Percentiles rank a stretch among this genome's conserved stretches.
Evolutionary conservation across 768 basidiomycete species (phyloP).

Genomic region (Naganishia friedmannii): DNA sequence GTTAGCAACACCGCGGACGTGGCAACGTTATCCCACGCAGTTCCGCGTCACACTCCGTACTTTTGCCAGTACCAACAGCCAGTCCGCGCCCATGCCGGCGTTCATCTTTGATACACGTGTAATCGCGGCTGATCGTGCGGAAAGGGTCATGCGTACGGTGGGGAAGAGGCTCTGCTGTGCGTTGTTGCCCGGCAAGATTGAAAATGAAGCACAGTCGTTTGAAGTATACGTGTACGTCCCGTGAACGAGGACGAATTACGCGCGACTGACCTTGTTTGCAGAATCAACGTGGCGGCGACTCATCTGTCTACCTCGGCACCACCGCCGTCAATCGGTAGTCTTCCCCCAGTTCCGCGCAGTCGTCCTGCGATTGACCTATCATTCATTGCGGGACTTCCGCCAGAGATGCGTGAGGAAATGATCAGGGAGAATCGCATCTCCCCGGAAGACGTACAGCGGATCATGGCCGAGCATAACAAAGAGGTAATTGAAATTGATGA

Average conservation of each 20-base stretch:
- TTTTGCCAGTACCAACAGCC: conserved; percentile 3
- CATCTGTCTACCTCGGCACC: conserved; percentile 9
- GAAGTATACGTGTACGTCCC: conserved; percentile 31
- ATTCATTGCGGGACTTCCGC: conserved; percentile 13
- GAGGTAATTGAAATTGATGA: conserved; percentile 23
- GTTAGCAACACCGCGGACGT: neutral
- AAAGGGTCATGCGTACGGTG: conserved; percentile 9
- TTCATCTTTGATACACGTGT: conserved; percentile 24
- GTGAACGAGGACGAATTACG: neutral
- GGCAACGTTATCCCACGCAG: conserved; percentile 29
- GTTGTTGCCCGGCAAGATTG: conserved; percentile 13
- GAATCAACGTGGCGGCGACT: conserved; percentile 27
- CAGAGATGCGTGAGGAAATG: conserved; percentile 18
- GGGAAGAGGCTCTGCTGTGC: conserved; percentile 2
- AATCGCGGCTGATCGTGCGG: conserved; percentile 1
- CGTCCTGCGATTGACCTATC: conserved; percentile 9
- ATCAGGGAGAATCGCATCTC: neutral
- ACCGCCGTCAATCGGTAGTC: conserved; percentile 26
- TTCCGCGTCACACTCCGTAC: conserved; percentile 30
- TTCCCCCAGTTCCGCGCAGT: neutral
- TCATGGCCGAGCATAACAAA: neutral
- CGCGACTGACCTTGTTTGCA: neutral
- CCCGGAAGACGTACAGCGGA: neutral
- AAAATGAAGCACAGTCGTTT: neutral
- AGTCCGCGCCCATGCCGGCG: conserved; percentile 16